Base-by-base conservation (phyloP, 1,139 yeast species). In the Barnettozyma hawaiiensis region DNA sequence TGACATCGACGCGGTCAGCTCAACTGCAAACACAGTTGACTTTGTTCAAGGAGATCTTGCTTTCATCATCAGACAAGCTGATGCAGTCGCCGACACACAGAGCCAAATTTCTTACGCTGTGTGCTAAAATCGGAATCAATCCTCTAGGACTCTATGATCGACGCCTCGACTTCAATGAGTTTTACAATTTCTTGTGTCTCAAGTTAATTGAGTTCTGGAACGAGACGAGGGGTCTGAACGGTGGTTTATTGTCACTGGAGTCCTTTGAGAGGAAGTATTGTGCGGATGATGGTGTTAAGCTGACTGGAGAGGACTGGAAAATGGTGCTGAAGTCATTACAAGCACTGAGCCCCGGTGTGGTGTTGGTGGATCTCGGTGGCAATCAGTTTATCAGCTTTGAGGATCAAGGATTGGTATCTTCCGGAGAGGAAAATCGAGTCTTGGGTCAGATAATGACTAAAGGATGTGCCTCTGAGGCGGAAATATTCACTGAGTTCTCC, bases 161-260 rank as follows among this genome's bases (percentile, higher is more conserved):
- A 14, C 26, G 35, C 10, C 27, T 34, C n/a, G 34, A 42, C 34
- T 26, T 42, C 22, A 35, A 31, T 5, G 45, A 42, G 39, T 42
- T 42, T 14, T 42, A 42, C 29, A 37, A 35, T 15, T 11, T 38
- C 16, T 15, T 42, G 15, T 42, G 45, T 18, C 20, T 42, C 31
- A 34, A 35, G n/a, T 24, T 42, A 29, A 38, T 42, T 12, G 45
- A 42, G 37, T 42, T 42, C 16, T 42, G 45, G 45, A 42, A 42
- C 26, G 45, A 42, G 15, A 42, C 32, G 16, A 23, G 41, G 11
- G 45, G 45, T 5, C 27, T 42, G 12, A 42, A 42, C 26, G 45
- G 45, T 14, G 45, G 45, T 3, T 27, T 42, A 20, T 35, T 42
- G 6, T 35, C 41, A 16, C 20, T 37, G 11, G 16, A 8, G 20